Base-by-base conservation (phyloP, 768 basidiomycete genomes). In the Hebeloma cylindrosporum region DNA sequence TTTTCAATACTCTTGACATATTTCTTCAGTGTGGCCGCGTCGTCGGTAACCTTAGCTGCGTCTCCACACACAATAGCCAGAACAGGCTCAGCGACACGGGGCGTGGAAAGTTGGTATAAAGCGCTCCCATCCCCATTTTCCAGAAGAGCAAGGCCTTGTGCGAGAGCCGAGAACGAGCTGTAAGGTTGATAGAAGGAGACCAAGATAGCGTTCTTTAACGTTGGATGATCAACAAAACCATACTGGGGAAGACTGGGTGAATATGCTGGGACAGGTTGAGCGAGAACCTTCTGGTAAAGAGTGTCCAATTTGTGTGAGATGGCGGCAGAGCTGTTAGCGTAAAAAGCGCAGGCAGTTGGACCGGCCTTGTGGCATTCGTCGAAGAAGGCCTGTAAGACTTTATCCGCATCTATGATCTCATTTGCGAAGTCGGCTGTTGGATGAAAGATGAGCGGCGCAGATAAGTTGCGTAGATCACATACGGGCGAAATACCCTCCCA, bases 341-440 rank as follows among this genome's bases (percentile, higher is more conserved):
- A 69, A 50, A 74, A 71, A 3, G 68, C 34, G 42, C 74, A 74
- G 9, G 36, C 37, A 7, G 45, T 38, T 1, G 67, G 67, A 1
- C 72, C 73, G 3, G 69, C 71, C 1, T 61, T 56, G 16, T 58
- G 59, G 36, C 74, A 75, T 3, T 56, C 60, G 4, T 56, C 51
- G 45, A 66, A 67, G 52, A 75, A 73, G 2, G 50, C 40, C 14
- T 65, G 50, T 44, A 71, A 49, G 0, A 58, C 56, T 47, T 71
- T 68, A 17, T 68, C 62, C 2, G 71, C 65, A 40, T 74, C 69
- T 1, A 64, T 9, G 7, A 72, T 56, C 45, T 68, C 67, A 5
- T 60, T 63, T 4, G 59, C 59, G 67, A 68, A 68, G 10, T 58
- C 44, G 2, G 62, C 72, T 70, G 50, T 7, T 21, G 18, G 9